Evolutionary conservation across 2,329 filamentous ascomycete species (phyloP), one percentile per base, ranked within the genome.

Genomic region (Penicillium vulpinum): DNA sequence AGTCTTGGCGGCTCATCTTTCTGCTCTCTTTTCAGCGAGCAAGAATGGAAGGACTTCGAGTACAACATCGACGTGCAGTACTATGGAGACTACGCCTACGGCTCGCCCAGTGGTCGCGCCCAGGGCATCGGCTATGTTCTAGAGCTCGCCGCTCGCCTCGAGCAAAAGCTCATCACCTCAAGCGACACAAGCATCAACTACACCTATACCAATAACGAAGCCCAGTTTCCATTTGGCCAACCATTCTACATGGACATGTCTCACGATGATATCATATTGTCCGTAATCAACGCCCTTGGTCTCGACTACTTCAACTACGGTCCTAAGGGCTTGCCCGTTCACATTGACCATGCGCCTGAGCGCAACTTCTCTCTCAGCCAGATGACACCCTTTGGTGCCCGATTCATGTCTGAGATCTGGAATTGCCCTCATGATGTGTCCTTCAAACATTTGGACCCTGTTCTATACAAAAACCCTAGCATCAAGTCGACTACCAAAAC

Each of bases 11-110:
- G 68, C 54, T 83, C 79, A 4, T 74, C 79, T 31, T 84, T 84
- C 69, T 84, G 82, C 70, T 61, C 66, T 21, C 74, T 84, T 26
- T 84, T 85, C 70, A 84, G 81, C 0, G 73, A 76, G 43, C 76
- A 81, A 47, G 82, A 85, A 65, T 85, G 82, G 82, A 69, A 74
- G 21, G 80, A 79, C 18, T 85, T 81, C 63, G 82, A 82, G 55
- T 79, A 80, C 58, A 79, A 77, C 3, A 68, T 83, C 10, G 83
- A 85, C 60, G 76, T 83, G 35, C 77, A 80, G 51, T 85, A 74
- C 63, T 78, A 74, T 57, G 75, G 73, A 33, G 77, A 80, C 61
- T 80, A 77, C 56, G 70, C 68, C 11, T 80, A 68, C 57, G 80
- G 80, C 29, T 78, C 79, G 13, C 80, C 81, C 1, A 81, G 76